Evolutionary conservation across 148 eudicot genomes (phyloP).

Genomic region (Talinum fruticosum): DNA sequence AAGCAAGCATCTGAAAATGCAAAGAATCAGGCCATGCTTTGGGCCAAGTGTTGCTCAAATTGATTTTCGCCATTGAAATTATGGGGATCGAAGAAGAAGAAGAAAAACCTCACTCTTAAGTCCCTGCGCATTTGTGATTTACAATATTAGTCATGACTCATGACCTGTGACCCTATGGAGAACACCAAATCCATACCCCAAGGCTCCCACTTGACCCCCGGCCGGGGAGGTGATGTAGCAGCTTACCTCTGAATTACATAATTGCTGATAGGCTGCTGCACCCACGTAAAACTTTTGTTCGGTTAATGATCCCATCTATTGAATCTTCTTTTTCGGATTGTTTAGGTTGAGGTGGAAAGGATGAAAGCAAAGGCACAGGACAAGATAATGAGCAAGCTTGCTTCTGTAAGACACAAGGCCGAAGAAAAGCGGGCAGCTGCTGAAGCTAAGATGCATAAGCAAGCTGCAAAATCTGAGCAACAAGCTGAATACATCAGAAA

Average conservation of each 20-base stretch:
- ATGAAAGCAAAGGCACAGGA: conserved; percentile 61
- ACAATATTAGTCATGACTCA: no score
- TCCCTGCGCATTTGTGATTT: no score
- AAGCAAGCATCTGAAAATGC: background rate
- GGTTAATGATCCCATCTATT: background rate
- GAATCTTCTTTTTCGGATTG: background rate
- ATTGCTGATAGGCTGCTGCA: no score
- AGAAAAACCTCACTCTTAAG: no score
- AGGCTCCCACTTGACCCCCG: no score
- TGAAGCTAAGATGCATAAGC: conserved; percentile 49
- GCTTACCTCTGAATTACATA: no score
- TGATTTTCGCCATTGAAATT: background rate
- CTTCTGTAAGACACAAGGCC: conserved; percentile 49
- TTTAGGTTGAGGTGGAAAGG: conserved; percentile 57
- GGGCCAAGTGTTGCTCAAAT: background rate
- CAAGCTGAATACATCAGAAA: conserved; percentile 57
- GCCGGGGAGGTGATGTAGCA: no score
- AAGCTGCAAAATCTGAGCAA: conserved; percentile 46
- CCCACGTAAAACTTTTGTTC: background rate
- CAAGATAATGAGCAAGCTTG: conserved; percentile 51
- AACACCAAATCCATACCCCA: no score
- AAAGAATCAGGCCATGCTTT: background rate
- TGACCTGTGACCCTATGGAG: no score
- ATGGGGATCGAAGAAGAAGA: background rate
- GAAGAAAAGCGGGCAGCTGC: conserved; percentile 63